Conservation (phyloP, 1,284 basidiomycete genomes). For the Hypsizygus ulmarius region DNA sequence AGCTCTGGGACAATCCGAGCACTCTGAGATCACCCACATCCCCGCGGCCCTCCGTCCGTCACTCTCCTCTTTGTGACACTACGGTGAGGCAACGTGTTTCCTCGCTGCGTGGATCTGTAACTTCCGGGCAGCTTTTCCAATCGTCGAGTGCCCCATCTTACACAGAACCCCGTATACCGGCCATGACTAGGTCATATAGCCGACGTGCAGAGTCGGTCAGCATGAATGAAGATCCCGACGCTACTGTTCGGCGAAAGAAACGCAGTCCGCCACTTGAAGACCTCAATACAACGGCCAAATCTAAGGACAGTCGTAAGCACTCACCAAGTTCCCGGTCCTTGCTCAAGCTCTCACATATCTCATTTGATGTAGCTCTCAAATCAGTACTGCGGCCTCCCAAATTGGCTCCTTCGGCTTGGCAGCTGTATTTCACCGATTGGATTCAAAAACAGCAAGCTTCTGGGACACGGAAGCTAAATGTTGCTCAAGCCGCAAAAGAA, state of each 20-base stretch:
- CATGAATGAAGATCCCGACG: conserved; percentile 62
- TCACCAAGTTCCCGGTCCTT: conserved; percentile 19
- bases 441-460: conserved; percentile 85
- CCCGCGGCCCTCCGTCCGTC: conserved; percentile 36
- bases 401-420: conserved; percentile 93
- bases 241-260: conserved; percentile 66
- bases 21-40: conserved; percentile 31
- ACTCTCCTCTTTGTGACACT: conserved; percentile 43
- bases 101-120: conserved; percentile 41
- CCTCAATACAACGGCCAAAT: conserved; percentile 29
- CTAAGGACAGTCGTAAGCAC: conserved; percentile 39
- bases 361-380: conserved; percentile 50
- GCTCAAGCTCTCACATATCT: conserved; percentile 21
- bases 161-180: conserved; percentile 41
- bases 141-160: conserved; percentile 67
- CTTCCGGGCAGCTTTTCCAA: conserved; percentile 68
- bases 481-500: conserved; percentile 94
- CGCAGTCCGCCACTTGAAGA: conserved; percentile 47
- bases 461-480: conserved; percentile 83
- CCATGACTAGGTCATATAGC: conserved; percentile 55
- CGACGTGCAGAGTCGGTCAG: conserved; percentile 64
- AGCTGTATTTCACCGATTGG: conserved; percentile 96
- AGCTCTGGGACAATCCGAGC: conserved; percentile 53
- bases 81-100: conserved; percentile 41
- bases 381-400: conserved; percentile 84